These are phyloP conservation scores for Wickerhamiella allomyrinae DNA, from an alignment of 805 yeast genomes.

Conservation along the genomic window DNA sequence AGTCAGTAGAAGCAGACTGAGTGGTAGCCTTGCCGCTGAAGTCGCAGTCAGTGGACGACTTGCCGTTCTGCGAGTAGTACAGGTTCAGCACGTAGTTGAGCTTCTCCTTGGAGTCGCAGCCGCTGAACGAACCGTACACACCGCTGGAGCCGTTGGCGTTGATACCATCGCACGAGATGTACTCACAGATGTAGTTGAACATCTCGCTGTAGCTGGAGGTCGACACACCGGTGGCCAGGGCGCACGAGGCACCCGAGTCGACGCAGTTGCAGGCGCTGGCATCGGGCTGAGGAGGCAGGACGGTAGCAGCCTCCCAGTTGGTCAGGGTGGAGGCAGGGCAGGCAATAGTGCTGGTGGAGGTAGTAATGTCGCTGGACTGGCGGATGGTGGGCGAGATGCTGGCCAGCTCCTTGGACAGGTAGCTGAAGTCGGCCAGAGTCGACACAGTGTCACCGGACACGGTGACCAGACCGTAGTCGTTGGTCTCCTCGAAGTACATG, in stretches of 20 bases:
- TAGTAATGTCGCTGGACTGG: conserved; percentile 25
- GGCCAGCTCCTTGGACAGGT: conserved; percentile 42
- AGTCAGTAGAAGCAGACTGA: conserved; percentile 28
- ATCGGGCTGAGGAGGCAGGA: conserved; percentile 69
- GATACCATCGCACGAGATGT: conserved; percentile 44
- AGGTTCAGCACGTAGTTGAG: conserved; percentile 51
- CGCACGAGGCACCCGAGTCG: conserved; percentile 40
- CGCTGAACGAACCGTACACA: conserved; percentile 56
- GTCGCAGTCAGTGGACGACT: conserved; percentile 43
- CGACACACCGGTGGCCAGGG: conserved; percentile 37
- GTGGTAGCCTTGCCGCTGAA: conserved; percentile 58
- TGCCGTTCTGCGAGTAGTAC: conserved; percentile 40
- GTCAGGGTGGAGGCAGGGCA: conserved; percentile 38
- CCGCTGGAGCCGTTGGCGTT: conserved; percentile 49
- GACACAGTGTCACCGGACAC: conserved; percentile 36
- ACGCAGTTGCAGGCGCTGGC: conserved; percentile 52
- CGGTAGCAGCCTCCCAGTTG: conserved; percentile 54
- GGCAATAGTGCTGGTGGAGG: conserved; percentile 23
- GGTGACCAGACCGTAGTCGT: conserved; percentile 67
- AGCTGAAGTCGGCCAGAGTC: conserved; percentile 46
- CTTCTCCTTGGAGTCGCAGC: conserved; percentile 57
- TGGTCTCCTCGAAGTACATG: conserved; percentile 78
- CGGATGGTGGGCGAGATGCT: conserved; percentile 38
- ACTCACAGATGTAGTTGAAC: conserved; percentile 43
- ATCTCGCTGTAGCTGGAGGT: conserved; percentile 44